Percentiles rank a stretch among this genome's conserved stretches.
Conservation (phyloP, 2,329 filamentous ascomycete genomes). For the Aspergillus arachidicola region DNA sequence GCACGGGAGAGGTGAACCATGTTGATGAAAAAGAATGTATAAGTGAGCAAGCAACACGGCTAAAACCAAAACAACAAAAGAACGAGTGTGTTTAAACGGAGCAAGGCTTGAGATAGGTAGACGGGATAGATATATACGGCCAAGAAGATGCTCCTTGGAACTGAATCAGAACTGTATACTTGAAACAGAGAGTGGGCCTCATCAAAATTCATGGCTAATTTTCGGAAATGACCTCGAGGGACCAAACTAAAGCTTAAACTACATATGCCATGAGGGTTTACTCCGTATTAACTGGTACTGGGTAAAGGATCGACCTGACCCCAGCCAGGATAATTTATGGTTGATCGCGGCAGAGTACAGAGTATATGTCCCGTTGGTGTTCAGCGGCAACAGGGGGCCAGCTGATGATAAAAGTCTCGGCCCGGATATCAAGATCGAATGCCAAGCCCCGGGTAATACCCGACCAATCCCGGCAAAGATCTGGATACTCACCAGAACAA, state of each 20-base stretch:
- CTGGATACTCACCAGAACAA: background rate
- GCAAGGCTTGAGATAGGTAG: background rate
- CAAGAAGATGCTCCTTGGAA: background rate
- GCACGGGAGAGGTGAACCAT: conserved; percentile 5
- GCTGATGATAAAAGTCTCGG: too few species aligned
- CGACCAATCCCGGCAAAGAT: too few species aligned
- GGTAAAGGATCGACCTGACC: background rate
- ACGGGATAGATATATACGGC: background rate
- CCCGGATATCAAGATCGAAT: too few species aligned
- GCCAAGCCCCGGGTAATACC: too few species aligned
- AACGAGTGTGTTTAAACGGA: background rate
- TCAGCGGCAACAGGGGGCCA: too few species aligned
- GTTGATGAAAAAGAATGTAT: conserved; percentile 1
- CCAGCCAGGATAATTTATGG: background rate
- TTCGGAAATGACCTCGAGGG: background rate
- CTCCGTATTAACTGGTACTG: background rate
- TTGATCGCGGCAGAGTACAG: background rate
- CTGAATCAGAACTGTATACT: background rate
- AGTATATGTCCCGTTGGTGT: background rate
- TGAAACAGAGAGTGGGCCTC: background rate
- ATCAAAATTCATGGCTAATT: background rate
- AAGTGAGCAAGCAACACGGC: background rate
- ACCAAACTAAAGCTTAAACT: background rate
- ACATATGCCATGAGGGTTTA: too few species aligned
- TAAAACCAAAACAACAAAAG: too few species aligned